Percentiles rank a stretch among this genome's conserved stretches.
Conservation (phyloP, 139 green algal genomes). For the Ettlia oleoabundans region DNA sequence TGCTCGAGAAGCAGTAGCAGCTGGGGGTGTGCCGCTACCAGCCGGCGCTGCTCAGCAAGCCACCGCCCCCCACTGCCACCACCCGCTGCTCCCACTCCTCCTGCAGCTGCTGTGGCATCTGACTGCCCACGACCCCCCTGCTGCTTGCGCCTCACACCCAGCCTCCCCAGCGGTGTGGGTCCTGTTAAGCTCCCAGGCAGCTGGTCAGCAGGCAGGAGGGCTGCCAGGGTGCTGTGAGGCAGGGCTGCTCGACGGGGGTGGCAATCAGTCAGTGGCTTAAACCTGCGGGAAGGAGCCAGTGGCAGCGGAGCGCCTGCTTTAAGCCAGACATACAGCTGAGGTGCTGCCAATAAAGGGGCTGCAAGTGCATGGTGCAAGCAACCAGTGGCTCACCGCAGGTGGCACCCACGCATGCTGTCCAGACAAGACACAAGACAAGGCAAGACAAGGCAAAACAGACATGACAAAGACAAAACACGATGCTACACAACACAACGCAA, state of each 20-base stretch:
- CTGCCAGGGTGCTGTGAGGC: neutral
- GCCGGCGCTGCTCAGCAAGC: conserved; percentile 1
- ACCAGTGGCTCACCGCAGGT: neutral
- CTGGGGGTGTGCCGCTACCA: conserved; percentile 15
- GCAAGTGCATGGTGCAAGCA: neutral
- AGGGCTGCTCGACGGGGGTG: neutral
- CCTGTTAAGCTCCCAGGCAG: too few species aligned
- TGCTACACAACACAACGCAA: too few species aligned
- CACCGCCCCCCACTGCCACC: neutral
- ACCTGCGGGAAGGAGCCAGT: neutral
- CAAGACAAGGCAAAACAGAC: too few species aligned
- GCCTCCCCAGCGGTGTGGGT: too few species aligned
- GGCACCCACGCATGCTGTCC: neutral
- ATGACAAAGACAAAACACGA: too few species aligned
- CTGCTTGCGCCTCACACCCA: too few species aligned
- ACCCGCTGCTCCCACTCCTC: too few species aligned
- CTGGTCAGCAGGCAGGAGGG: neutral
- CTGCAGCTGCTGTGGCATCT: too few species aligned
- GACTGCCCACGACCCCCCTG: too few species aligned
- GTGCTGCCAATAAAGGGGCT: neutral
- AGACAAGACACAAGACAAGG: neutral
- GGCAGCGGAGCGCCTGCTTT: neutral
- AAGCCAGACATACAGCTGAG: too few species aligned
- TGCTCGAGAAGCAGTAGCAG: conserved; percentile 15
- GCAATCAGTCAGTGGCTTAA: neutral